Conservation (phyloP, 805 yeast genomes). For the Starmera dryadoides region DNA sequence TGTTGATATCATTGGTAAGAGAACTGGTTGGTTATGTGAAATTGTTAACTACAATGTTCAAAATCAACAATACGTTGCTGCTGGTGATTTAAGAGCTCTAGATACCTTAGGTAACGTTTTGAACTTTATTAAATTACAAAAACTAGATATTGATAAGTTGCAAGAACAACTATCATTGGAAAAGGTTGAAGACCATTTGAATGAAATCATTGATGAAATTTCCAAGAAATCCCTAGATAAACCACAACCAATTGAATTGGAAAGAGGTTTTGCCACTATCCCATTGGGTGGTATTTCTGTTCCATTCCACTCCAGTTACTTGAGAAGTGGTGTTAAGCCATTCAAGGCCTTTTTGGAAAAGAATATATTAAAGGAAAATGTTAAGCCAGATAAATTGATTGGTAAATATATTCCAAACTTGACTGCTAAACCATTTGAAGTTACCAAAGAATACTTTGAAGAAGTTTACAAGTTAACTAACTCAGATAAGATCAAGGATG, state of each 20-base stretch:
- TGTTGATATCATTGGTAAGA: slow-evolving; percentile 76
- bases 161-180: slow-evolving; percentile 79
- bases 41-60: slow-evolving; percentile 98
- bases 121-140: slow-evolving; percentile 89
- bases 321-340: slow-evolving; percentile 98
- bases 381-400: slow-evolving; percentile 87
- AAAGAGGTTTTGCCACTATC: slow-evolving; percentile 97
- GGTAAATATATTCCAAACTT: slow-evolving; percentile 97
- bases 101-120: slow-evolving; percentile 90
- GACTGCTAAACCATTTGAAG: slow-evolving; percentile 95
- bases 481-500: slow-evolving; percentile 82
- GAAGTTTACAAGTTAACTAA: slow-evolving; percentile 90
- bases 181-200: slow-evolving; percentile 80
- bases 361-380: slow-evolving; percentile 92
- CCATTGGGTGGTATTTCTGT: slow-evolving; percentile 99
- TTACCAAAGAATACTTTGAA: slow-evolving; percentile 95
- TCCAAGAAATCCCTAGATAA: slow-evolving; percentile 75
- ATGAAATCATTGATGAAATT: slow-evolving; percentile 83
- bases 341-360: slow-evolving; percentile 95
- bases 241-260: slow-evolving; percentile 94
- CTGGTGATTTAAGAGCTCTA: slow-evolving; percentile 95
- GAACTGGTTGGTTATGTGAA: slow-evolving; percentile 91
- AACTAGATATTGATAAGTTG: slow-evolving; percentile 85
- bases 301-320: slow-evolving; percentile 99
- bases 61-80: slow-evolving; percentile 96